Evolutionary conservation across 2,329 filamentous ascomycete genomes (phyloP), one percentile per base, ranked within the genome.

Genomic region (Spiromastix sp.): DNA sequence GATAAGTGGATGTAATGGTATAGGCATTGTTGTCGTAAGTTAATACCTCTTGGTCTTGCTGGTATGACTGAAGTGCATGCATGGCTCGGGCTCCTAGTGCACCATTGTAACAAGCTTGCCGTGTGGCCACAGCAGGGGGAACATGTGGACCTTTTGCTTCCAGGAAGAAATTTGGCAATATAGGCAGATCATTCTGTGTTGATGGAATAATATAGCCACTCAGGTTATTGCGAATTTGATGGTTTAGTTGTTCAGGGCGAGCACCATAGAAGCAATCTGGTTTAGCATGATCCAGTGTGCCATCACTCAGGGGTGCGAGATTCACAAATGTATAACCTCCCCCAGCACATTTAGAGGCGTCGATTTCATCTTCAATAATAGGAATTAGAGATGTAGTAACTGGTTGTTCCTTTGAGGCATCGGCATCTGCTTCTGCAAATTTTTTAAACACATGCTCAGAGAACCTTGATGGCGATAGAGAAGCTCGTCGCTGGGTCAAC

Each of bases 101-200:
- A 27, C 60, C 56, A 38, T 65, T 50, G 29, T 61, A 55, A 31
- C 47, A 48, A 30, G 54, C 58, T 40, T 64, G 59, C 21, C 52
- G 49, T 29, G 10, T 43, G 4, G 50, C 56, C 4, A 58, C 56
- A 4, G 38, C 49, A 4, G 35, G 5, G 28, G 40, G 48, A 3
- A 56, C 56, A 34, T 53, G 34, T 8, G 53, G 57, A 1, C 54
- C 56, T 40, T 66, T 66, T 0, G 43, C 54, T 34, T 57, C 56
- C 1, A 65, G n/a, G 38, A 66, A 66, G 38, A 65, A 60, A 44
- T 66, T 65, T 3, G 60, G 60, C 20, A 45, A 49, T 6, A 57
- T 38, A 1, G 57, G 58, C 39, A 44, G 46, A 33, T 51, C 43
- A 7, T 34, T 11, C 7, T 36, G 27, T 15, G 25, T 22, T 16